phyloP scores from a whole-genome alignment of 164 flowering plant species.

The Aristolochia fimbriata region DNA sequence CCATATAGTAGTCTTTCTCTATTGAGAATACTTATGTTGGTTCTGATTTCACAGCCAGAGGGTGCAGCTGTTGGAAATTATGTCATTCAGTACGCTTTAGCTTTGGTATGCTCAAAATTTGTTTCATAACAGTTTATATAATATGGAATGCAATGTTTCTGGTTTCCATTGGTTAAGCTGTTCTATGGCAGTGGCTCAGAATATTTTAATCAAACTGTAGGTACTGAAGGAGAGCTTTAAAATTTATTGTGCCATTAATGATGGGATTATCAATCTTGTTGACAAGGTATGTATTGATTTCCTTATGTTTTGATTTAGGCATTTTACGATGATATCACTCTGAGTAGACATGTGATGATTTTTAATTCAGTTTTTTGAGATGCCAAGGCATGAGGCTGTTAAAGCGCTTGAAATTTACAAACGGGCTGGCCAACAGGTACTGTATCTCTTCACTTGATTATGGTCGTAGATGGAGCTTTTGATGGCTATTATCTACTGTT shows the following conservation, averaged over 20 bases:
- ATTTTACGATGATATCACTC: background rate
- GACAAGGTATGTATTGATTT: conserved; percentile 57
- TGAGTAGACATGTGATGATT: background rate
- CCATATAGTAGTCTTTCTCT: background rate
- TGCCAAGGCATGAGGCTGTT: conserved; percentile 98
- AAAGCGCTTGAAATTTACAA: conserved; percentile 91
- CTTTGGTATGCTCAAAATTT: conserved; percentile 53
- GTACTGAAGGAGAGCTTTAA: conserved; percentile 98
- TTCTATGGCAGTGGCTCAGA: too few relatives aligned
- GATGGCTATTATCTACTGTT: background rate
- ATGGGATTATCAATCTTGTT: conserved; percentile 94
- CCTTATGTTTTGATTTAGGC: too few relatives aligned
- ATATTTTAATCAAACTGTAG: conserved; percentile 29
- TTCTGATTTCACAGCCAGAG: conserved; percentile 65
- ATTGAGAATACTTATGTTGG: background rate
- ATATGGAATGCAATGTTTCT: background rate
- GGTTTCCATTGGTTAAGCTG: background rate
- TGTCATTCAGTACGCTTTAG: conserved; percentile 86
- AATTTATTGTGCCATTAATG: conserved; percentile 92
- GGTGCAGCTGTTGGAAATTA: conserved; percentile 87
- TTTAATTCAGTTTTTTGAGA: conserved; percentile 89
- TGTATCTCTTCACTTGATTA: background rate
- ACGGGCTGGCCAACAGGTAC: conserved; percentile 97
- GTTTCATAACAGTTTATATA: conserved; percentile 1
- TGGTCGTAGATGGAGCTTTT: background rate